phyloP scores from a whole-genome alignment of 2,329 filamentous ascomycete genomes.

The Apiospora sp. region DNA sequence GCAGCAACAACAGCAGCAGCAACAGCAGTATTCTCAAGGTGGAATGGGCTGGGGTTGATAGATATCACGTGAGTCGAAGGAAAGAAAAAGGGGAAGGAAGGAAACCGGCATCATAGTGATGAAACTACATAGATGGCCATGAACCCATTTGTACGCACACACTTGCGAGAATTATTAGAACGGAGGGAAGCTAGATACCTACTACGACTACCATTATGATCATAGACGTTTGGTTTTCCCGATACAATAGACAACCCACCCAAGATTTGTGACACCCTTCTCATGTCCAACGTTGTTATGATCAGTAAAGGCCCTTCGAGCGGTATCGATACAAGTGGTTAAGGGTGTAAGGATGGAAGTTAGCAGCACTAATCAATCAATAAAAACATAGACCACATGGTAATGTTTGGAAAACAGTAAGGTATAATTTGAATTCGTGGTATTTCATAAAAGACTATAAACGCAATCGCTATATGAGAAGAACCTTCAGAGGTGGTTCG shows the following conservation, averaged over 20 bases:
- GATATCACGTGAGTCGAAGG: neutral
- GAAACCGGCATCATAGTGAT: neutral
- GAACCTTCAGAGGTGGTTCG: neutral
- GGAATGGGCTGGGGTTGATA: neutral
- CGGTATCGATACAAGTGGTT: neutral
- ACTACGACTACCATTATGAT: neutral
- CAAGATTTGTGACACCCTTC: neutral
- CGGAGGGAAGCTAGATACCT: neutral
- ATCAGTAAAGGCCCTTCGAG: neutral
- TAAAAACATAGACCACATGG: neutral
- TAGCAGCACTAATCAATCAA: neutral
- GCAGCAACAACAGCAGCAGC: constrained; percentile 2
- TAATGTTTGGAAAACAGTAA: neutral
- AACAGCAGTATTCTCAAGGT: neutral
- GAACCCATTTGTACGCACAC: neutral
- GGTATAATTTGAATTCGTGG: neutral
- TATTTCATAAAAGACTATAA: constrained; percentile 2
- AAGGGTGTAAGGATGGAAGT: neutral
- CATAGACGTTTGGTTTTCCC: neutral
- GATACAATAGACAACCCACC: neutral
- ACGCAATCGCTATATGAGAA: neutral
- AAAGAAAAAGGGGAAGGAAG: neutral
- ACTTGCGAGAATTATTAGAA: constrained; percentile 7
- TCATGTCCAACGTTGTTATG: neutral
- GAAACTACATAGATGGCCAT: neutral